Conservation (phyloP, 257 asterid species). For the Striga asiatica region DNA sequence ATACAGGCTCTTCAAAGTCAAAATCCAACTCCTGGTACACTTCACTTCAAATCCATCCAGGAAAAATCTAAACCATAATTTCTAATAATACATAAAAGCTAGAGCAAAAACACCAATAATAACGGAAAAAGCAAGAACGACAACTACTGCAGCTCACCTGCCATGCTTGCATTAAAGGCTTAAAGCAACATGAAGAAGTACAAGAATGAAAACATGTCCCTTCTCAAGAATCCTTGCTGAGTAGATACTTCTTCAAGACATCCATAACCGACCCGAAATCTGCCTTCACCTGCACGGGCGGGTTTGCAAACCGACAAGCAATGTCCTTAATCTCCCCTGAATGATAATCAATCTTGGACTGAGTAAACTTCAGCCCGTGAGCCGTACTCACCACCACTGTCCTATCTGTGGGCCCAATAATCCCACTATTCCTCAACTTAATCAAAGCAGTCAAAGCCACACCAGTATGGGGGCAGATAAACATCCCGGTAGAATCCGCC, state of each 20-base stretch:
- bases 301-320: conserved; percentile 68
- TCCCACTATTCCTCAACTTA: conserved; percentile 65
- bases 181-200: too few relatives aligned
- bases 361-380: conserved; percentile 82
- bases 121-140: too few relatives aligned
- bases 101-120: too few relatives aligned
- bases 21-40: too few relatives aligned
- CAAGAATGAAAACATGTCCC: too few relatives aligned
- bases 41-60: too few relatives aligned
- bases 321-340: conserved; percentile 58
- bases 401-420: conserved; percentile 52
- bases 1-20: too few relatives aligned
- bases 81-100: too few relatives aligned
- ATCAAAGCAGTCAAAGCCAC: conserved; percentile 69
- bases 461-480: conserved; percentile 85
- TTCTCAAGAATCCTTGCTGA: conserved; percentile 40
- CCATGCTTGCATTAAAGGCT: too few relatives aligned
- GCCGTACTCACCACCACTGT: conserved; percentile 90
- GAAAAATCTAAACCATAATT: too few relatives aligned
- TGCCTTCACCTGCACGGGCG: conserved; percentile 72
- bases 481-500: conserved; percentile 92
- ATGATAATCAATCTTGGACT: conserved; percentile 71
- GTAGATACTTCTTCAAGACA: conserved; percentile 61
- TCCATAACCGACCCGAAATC: conserved; percentile 92
- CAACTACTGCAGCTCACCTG: conserved; percentile 12